phyloP scores from a whole-genome alignment of 768 basidiomycete genomes.

The Hygrophoropsis aurantiaca region DNA sequence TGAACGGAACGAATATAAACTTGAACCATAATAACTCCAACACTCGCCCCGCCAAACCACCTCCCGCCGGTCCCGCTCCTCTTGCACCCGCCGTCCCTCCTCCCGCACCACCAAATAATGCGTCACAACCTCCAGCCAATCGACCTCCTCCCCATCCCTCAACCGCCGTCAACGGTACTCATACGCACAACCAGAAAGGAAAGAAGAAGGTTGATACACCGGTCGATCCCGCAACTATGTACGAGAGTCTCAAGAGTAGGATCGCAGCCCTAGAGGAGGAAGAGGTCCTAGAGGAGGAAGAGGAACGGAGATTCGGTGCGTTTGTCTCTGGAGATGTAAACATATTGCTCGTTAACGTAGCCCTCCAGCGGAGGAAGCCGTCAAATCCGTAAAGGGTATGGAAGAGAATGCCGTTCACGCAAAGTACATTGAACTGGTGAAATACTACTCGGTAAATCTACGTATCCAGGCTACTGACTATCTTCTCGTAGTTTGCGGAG shows the following conservation, averaged over 20 bases:
- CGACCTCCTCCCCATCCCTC: conserved; percentile 33
- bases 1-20: conserved; percentile 47
- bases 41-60: conserved; percentile 45
- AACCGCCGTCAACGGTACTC: conserved; percentile 25
- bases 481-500: conserved; percentile 71
- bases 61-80: conserved; percentile 58
- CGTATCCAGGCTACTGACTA: conserved; percentile 14
- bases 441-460: conserved; percentile 26
- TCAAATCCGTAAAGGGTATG: conserved; percentile 80
- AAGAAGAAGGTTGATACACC: conserved; percentile 71
- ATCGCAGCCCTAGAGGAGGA: conserved; percentile 91
- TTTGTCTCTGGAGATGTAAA: conserved; percentile 13
- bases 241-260: conserved; percentile 83
- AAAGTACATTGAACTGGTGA: conserved; percentile 89
- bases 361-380: conserved; percentile 77
- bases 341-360: conserved; percentile 5
- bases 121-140: conserved; percentile 32
- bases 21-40: conserved; percentile 31
- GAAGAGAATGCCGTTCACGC: conserved; percentile 80
- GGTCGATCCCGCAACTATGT: conserved; percentile 83
- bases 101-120: conserved; percentile 51
- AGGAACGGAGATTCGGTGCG: conserved; percentile 76
- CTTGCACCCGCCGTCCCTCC: conserved; percentile 61
- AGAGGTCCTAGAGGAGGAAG: conserved; percentile 83
- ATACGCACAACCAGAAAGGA: conserved; percentile 41